These are phyloP conservation scores for Auriculariales sp. DNA, from an alignment of 768 basidiomycete genomes.

Conservation along the genomic window DNA sequence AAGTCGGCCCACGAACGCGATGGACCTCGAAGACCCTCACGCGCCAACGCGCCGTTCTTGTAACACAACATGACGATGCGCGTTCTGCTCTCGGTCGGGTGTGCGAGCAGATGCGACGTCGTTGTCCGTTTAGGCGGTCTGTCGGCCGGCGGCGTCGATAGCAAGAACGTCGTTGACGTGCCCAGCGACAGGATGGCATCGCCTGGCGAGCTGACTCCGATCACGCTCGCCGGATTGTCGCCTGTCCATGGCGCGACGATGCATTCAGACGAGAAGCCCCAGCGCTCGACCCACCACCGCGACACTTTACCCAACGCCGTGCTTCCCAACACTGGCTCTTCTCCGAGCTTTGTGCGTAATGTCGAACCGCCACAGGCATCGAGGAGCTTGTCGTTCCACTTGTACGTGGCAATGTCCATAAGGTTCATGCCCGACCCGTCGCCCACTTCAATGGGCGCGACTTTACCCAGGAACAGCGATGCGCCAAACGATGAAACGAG, in stretches of 20 bases:
- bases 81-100: conserved; percentile 41
- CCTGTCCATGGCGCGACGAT: conserved; percentile 75
- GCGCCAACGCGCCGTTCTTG: conserved; percentile 74
- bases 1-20: conserved; percentile 49
- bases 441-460: conserved; percentile 73
- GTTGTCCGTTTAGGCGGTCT: conserved; percentile 54
- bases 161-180: conserved; percentile 75
- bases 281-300: conserved; percentile 58
- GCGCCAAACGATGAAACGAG: conserved; percentile 74
- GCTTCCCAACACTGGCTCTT: conserved; percentile 64
- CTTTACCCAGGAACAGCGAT: conserved; percentile 62
- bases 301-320: conserved; percentile 48
- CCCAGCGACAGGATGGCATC: conserved; percentile 79
- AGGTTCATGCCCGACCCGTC: conserved; percentile 89
- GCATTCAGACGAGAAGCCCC: conserved; percentile 70
- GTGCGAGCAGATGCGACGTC: conserved; percentile 59
- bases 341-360: conserved; percentile 54
- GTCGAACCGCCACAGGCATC: conserved; percentile 53
- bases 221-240: conserved; percentile 78
- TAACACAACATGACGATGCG: conserved; percentile 89
- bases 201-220: conserved; percentile 56
- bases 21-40: conserved; percentile 63
- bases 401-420: conserved; percentile 58
- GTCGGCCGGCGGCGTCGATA: conserved; percentile 55
- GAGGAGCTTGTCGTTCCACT: conserved; percentile 59